Evolutionary conservation across 2,329 filamentous ascomycete species (phyloP), one percentile per base, ranked within the genome.

Genomic region (Nothophaeocryptopus gaeumannii): DNA sequence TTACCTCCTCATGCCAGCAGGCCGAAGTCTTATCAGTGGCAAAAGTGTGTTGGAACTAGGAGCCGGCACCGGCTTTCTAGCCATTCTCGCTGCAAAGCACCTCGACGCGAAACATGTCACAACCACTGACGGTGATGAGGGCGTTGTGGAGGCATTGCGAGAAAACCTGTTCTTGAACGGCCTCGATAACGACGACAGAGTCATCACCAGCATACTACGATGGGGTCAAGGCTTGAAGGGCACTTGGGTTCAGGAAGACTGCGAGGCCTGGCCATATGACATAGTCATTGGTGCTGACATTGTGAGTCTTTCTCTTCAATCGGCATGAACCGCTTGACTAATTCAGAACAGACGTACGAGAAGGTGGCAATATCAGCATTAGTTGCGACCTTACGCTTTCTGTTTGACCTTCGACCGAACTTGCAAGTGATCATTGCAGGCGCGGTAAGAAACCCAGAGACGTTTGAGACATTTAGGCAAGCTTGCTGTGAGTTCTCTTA

Each of bases 271-370:
- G 48, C 73, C 67, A 44, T 67, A 62, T 38, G 84, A 91, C 65
- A 69, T 88, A 4, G 78, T 91, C 2, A 69, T 92, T 26, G 88
- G 86, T 3, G 86, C 88, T 31, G 88, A 92, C 65, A 80, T 92
- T 54, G 76, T 78, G 66, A 71, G 74, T 62, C 37, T 41, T 31
- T 29, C 12, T 20, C 31, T 14, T 51, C n/a, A n/a, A n/a, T 49
- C 20, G 35, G 15, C 5, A 32, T 29, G 12, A 36, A 32, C 35
- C 42, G 50, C 35, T 13, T 47, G 31, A 26, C 56, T 58, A 39
- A 60, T 44, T 3, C 8, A n/a, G 35, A 37, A n/a, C 60, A 85
- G 68, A 91, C 85, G 1, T 92, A 91, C 67, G 86, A 92, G 63
- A 75, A 74, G 53, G 73, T 73, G 32, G 76, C 81, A 36, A 83